Evolutionary conservation across 805 yeast genomes (phyloP).

Genomic region (Cyberlindnera maclurae): DNA sequence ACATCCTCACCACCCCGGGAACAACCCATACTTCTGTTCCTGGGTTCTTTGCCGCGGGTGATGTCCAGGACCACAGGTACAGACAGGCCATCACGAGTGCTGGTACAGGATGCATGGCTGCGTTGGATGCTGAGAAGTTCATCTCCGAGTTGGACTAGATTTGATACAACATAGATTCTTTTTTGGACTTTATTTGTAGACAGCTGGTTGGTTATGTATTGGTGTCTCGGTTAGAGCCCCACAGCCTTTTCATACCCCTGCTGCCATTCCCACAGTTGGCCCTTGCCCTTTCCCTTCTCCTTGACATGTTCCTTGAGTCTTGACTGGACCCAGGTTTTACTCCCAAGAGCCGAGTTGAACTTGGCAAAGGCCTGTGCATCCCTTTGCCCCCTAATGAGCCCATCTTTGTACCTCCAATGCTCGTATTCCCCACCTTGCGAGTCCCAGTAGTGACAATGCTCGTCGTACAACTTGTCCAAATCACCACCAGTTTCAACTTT

Average conservation of each 20-base stretch:
- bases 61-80: slow-evolving; percentile 93
- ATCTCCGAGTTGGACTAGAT: slow-evolving; percentile 49
- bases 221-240: slow-evolving; percentile 2
- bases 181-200: no score
- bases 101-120: slow-evolving; percentile 99
- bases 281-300: slow-evolving; percentile 43
- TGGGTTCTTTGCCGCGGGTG: slow-evolving; percentile 98
- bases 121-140: slow-evolving; percentile 85
- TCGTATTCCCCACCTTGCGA: slow-evolving; percentile 55
- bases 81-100: slow-evolving; percentile 99
- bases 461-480: slow-evolving; percentile 29
- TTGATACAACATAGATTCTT: neutral
- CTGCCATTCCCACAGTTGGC: slow-evolving; percentile 80
- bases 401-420: slow-evolving; percentile 76
- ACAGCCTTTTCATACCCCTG: slow-evolving; percentile 74
- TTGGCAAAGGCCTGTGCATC: slow-evolving; percentile 66
- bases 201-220: no score
- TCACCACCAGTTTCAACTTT: slow-evolving; percentile 15
- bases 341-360: slow-evolving; percentile 67
- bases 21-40: slow-evolving; percentile 75
- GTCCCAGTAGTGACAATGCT: slow-evolving; percentile 68
- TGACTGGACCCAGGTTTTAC: slow-evolving; percentile 62
- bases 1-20: slow-evolving; percentile 86
- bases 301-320: slow-evolving; percentile 56
- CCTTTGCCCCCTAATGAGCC: slow-evolving; percentile 66